Percentiles rank a stretch among this genome's conserved stretches.
phyloP scores from a whole-genome alignment of 768 basidiomycete genomes.

The Lactifluus rugatus region DNA sequence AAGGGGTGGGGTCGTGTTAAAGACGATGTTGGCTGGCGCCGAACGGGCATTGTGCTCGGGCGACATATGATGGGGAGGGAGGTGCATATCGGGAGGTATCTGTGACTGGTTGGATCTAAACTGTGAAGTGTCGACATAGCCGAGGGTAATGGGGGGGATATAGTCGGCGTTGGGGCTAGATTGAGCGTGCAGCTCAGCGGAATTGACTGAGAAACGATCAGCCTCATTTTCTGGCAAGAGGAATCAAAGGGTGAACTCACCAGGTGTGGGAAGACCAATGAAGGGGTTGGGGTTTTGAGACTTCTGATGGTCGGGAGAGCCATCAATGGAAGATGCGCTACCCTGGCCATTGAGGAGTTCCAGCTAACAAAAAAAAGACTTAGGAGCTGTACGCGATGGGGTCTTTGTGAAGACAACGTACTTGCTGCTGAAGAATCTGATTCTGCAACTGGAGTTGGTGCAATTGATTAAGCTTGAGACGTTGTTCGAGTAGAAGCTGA shows the following conservation, averaged over 20 bases:
- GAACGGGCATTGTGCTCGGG: slow-evolving; percentile 33
- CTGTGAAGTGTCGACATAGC: slow-evolving; percentile 28
- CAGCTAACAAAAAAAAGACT: slow-evolving; percentile 18
- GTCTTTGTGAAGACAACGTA: slow-evolving; percentile 25
- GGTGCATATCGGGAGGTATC: slow-evolving; percentile 21
- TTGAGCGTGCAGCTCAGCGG: slow-evolving; percentile 56
- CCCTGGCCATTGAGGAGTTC: slow-evolving; percentile 29
- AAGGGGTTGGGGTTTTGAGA: slow-evolving; percentile 21
- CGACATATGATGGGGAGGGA: slow-evolving; percentile 23
- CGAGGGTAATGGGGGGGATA: slow-evolving; percentile 51
- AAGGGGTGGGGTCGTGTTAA: slow-evolving; percentile 36
- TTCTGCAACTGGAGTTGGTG: slow-evolving; percentile 72
- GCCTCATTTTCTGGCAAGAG: slow-evolving; percentile 25
- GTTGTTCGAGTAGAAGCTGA: slow-evolving; percentile 58
- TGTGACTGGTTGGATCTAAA: slow-evolving; percentile 18
- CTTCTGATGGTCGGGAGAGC: slow-evolving; percentile 23
- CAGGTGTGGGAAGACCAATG: slow-evolving; percentile 55
- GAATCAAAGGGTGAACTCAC: slow-evolving; percentile 32
- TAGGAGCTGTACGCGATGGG: neutral
- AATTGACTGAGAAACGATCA: slow-evolving; percentile 23
- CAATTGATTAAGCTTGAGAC: slow-evolving; percentile 67
- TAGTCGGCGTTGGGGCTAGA: slow-evolving; percentile 41
- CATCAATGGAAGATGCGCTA: slow-evolving; percentile 26
- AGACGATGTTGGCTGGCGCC: slow-evolving; percentile 68
- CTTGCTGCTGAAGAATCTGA: slow-evolving; percentile 88